Percentiles rank a stretch among this genome's conserved stretches.
Conservation (phyloP, 176 grass and related monocot species). For the Typha latifolia region DNA sequence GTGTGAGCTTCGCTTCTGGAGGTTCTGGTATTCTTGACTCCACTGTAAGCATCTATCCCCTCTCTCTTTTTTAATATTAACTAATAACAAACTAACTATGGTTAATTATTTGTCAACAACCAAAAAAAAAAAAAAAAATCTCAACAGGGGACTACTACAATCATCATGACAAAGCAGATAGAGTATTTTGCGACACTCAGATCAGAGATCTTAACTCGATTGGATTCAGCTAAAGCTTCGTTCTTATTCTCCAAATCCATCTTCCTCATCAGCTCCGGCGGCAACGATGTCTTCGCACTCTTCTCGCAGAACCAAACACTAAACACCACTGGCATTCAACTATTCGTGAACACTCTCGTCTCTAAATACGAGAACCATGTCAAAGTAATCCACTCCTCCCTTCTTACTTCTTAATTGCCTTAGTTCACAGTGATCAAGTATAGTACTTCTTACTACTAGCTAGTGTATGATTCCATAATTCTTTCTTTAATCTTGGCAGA, state of each 20-base stretch:
- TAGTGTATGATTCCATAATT: neutral
- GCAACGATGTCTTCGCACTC: slow-evolving; percentile 53
- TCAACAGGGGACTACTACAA: slow-evolving; percentile 40
- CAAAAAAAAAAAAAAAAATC: no score
- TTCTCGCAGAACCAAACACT: slow-evolving; percentile 25
- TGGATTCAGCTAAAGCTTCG: neutral
- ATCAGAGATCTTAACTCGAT: slow-evolving; percentile 23
- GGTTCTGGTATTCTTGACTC: slow-evolving; percentile 73
- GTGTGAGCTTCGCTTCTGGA: slow-evolving; percentile 63
- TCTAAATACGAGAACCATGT: slow-evolving; percentile 50
- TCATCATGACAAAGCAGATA: slow-evolving; percentile 59
- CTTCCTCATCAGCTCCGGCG: slow-evolving; percentile 51
- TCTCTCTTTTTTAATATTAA: neutral
- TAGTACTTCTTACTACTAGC: neutral
- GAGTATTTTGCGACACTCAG: slow-evolving; percentile 46
- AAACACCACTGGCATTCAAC: slow-evolving; percentile 19
- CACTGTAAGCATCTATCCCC: slow-evolving; percentile 24
- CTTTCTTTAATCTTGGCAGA: slow-evolving; percentile 20
- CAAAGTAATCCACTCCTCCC: slow-evolving; percentile 21
- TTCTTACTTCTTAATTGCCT: neutral
- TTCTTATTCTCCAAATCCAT: slow-evolving; percentile 45
- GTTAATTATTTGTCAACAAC: no score
- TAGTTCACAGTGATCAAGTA: neutral
- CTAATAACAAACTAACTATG: no score
- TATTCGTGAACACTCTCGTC: slow-evolving; percentile 38